phyloP scores from a whole-genome alignment of 495 filamentous ascomycete species.

The Aspergillus cristatus region DNA sequence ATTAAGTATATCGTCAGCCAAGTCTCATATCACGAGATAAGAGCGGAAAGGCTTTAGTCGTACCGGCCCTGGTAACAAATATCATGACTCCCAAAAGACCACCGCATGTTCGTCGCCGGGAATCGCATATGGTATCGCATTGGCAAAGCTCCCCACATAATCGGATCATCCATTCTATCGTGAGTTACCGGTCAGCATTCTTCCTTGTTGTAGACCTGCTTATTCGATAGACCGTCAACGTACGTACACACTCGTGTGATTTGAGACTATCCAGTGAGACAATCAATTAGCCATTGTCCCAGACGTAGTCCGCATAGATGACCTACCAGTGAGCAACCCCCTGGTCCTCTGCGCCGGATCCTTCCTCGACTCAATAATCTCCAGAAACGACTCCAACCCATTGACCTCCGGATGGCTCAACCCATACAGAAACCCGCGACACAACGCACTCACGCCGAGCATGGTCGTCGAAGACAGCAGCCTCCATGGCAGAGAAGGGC shows the following conservation, averaged over 20 bases:
- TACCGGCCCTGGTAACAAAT: slow-evolving; percentile 59
- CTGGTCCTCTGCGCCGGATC: slow-evolving; percentile 59
- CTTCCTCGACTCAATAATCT: slow-evolving; percentile 62
- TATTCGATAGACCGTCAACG: slow-evolving; percentile 9
- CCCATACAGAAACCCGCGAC: slow-evolving; percentile 36
- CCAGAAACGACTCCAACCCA: slow-evolving; percentile 65
- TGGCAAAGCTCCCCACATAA: slow-evolving; percentile 86
- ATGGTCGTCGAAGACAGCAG: slow-evolving; percentile 32
- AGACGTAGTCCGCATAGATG: background rate
- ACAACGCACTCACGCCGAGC: slow-evolving; percentile 35
- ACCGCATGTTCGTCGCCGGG: slow-evolving; percentile 59
- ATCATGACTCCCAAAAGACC: slow-evolving; percentile 84
- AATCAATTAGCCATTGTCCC: slow-evolving; percentile 6
- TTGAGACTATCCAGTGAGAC: slow-evolving; percentile 58
- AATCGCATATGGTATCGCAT: slow-evolving; percentile 55
- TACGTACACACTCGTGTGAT: slow-evolving; percentile 94
- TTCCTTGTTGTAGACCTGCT: slow-evolving; percentile 4
- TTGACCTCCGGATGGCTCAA: slow-evolving; percentile 47
- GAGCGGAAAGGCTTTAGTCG: background rate
- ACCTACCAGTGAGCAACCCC: slow-evolving; percentile 76
- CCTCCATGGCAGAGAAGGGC: slow-evolving; percentile 37
- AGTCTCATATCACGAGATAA: slow-evolving; percentile 1
- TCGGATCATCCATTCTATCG: slow-evolving; percentile 79
- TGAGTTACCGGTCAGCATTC: slow-evolving; percentile 22
- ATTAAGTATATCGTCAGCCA: slow-evolving; percentile 9